Conservation (phyloP, 2,329 filamentous ascomycete species). For the Colletotrichum sp. region DNA sequence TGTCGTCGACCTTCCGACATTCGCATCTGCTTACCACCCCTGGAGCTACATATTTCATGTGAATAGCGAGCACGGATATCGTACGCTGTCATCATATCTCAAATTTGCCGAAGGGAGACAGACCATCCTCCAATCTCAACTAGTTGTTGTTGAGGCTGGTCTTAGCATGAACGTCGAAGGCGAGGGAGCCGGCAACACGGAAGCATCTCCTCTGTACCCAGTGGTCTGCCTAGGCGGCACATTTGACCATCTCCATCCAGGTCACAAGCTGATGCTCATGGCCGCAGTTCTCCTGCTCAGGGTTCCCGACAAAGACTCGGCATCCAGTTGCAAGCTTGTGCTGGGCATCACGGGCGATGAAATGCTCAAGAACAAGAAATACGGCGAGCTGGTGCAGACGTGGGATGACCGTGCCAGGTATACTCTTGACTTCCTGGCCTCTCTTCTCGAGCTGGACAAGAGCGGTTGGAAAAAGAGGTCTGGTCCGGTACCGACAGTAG, state of each 20-base stretch:
- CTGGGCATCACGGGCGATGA: conserved; percentile 90
- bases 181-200: background rate
- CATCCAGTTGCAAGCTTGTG: conserved; percentile 63
- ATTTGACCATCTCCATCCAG: conserved; percentile 94
- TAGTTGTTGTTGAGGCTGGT: conserved; percentile 58
- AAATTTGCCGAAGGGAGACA: conserved; percentile 51
- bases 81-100: conserved; percentile 57
- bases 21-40: conserved; percentile 57
- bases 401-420: conserved; percentile 77
- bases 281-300: conserved; percentile 77
- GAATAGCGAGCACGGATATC: conserved; percentile 67
- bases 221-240: conserved; percentile 85
- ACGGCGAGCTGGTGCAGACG: conserved; percentile 77
- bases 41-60: conserved; percentile 73
- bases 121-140: conserved; percentile 52
- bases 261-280: conserved; percentile 95
- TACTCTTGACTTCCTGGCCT: conserved; percentile 76
- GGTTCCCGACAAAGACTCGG: conserved; percentile 44
- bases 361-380: conserved; percentile 88
- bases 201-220: conserved; percentile 25
- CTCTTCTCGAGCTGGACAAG: conserved; percentile 53
- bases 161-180: conserved; percentile 46
- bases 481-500: conserved; percentile 32
- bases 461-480: conserved; percentile 48
- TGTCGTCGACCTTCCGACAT: conserved; percentile 54